phyloP scores from a whole-genome alignment of 2,329 filamentous ascomycete genomes.

The Alternaria sp. region DNA sequence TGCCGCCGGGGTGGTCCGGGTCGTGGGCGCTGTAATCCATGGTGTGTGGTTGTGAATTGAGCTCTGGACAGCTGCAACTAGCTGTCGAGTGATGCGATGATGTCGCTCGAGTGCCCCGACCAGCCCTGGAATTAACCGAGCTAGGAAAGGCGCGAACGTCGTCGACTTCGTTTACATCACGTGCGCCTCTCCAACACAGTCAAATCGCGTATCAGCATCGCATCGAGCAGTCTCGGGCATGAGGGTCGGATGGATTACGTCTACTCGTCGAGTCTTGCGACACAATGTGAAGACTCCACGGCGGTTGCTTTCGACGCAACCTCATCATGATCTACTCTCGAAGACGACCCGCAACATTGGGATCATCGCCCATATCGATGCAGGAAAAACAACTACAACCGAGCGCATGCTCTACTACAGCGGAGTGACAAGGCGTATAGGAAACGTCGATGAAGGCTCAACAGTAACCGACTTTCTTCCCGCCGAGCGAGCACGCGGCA shows the following conservation, averaged over 20 bases:
- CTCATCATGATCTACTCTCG: constrained; percentile 54
- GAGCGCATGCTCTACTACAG: constrained; percentile 99
- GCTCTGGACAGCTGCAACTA: constrained; percentile 29
- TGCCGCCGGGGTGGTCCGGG: constrained; percentile 64
- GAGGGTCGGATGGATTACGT: constrained; percentile 46
- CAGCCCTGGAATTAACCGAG: constrained; percentile 30
- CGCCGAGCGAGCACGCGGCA: constrained; percentile 87
- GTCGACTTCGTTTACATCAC: constrained; percentile 35
- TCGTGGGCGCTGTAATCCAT: constrained; percentile 74
- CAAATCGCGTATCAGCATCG: constrained; percentile 17
- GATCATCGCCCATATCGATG: constrained; percentile 98
- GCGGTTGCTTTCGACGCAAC: constrained; percentile 42
- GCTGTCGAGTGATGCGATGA: constrained; percentile 32
- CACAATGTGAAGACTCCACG: constrained; percentile 42
- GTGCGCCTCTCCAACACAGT: constrained; percentile 29
- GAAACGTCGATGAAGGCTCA: constrained; percentile 93
- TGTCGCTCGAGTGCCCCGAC: constrained; percentile 23
- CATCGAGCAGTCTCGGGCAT: constrained; percentile 39
- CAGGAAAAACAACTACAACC: constrained; percentile 97
- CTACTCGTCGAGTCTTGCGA: constrained; percentile 46
- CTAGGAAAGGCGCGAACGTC: constrained; percentile 40
- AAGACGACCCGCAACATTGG: constrained; percentile 93
- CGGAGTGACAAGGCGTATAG: constrained; percentile 85
- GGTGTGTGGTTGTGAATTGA: constrained; percentile 36
- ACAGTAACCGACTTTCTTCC: constrained; percentile 97